Base-by-base conservation (phyloP, 306 rosid species). In the Prunus kanzakura region DNA sequence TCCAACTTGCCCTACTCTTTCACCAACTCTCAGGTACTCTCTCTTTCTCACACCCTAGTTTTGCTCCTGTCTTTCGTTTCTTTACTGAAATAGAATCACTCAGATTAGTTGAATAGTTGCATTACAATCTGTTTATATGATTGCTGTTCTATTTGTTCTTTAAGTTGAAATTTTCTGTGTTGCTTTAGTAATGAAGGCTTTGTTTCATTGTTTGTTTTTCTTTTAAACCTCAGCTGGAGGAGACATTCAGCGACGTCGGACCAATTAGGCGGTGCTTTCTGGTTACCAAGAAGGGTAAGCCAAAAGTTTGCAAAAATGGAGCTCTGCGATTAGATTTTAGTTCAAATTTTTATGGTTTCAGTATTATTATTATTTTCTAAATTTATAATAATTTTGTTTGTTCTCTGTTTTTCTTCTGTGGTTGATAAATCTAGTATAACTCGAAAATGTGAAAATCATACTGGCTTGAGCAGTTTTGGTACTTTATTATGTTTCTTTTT, bases 231-330 rank as follows among this genome's bases (percentile, higher is more conserved):
- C 89, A 94, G 98, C 87, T 92, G 71, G 98, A 92, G 74, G 96
- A 92, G 83, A 79, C 92, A 0, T 92, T 92, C 84, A 83, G 93
- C 63, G 97, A 90, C 62, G 91, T 90, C 41, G 99, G 99, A 71
- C 99, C 97, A 30, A 81, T 92, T 63, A 81, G 97, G 82, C 91
- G 97, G 47, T 88, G 97, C 75, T 95, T 92, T 88, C 82, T 95
- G 97, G 99, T 90, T 74, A 86, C 86, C 1, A 80, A 87, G 58
- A 90, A 90, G 75, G 97, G 97, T 95, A 74, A 67, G 78, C 58
- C 19, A n/a, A 64, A 25, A 4, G 3, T 57, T 18, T 72, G 51
- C 35, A 7, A n/a, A 41, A 30, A 5, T 13, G 6, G 29, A 71
- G 8, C 27, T 41, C 14, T 56, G 29, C 56, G 43, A 5, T 15